phyloP scores from a whole-genome alignment of 768 basidiomycete genomes.

The Chalciporus chontae region DNA sequence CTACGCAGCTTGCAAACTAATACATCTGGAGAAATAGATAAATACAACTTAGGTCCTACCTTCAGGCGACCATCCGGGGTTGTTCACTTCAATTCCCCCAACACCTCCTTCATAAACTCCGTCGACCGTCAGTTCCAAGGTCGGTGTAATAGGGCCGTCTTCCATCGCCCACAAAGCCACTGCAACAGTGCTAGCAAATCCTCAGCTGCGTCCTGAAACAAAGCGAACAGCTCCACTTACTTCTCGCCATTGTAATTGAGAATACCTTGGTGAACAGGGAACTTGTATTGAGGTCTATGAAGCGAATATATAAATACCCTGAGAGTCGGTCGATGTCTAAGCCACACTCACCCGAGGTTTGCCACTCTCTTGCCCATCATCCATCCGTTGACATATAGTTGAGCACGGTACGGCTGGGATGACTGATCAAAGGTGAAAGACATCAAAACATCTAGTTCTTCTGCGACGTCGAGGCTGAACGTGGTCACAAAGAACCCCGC shows the following conservation, averaged over 20 bases:
- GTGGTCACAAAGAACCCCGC: constrained; percentile 81
- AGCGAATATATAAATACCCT: constrained; percentile 1
- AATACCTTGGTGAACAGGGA: constrained; percentile 83
- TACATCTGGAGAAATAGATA: background rate
- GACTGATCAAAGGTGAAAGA: constrained; percentile 68
- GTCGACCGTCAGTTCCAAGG: constrained; percentile 53
- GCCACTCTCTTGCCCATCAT: constrained; percentile 81
- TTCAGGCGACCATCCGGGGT: constrained; percentile 51
- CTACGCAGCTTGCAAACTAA: background rate
- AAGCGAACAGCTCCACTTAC: constrained; percentile 32
- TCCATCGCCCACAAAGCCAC: constrained; percentile 72
- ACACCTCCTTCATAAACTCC: constrained; percentile 63
- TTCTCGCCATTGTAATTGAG: constrained; percentile 69
- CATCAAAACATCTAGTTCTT: constrained; percentile 61
- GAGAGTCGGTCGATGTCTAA: background rate
- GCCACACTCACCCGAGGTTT: constrained; percentile 55
- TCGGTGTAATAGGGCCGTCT: constrained; percentile 44
- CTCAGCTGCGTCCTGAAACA: constrained; percentile 1
- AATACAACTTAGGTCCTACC: constrained; percentile 14
- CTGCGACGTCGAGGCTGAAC: constrained; percentile 58
- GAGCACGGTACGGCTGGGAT: constrained; percentile 65
- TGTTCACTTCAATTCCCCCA: constrained; percentile 51
- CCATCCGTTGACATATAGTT: constrained; percentile 85
- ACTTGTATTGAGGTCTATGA: constrained; percentile 70
- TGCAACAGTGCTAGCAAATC: constrained; percentile 44